Base-by-base conservation (phyloP, 371 early-diverging fungal species). In the Mucor circinelloides region DNA sequence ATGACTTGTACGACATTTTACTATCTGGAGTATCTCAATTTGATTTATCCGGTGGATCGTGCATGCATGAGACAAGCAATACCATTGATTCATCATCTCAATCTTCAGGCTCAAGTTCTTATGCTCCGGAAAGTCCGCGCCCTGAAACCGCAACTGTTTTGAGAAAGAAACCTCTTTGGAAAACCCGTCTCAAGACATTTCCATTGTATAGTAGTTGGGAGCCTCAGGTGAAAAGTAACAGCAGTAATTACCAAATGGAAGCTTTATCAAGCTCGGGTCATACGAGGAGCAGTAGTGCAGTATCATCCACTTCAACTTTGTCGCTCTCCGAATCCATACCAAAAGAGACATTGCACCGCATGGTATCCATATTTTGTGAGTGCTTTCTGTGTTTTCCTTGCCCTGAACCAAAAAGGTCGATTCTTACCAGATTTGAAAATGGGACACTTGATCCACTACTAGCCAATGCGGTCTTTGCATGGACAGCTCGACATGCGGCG, bases 201-300 rank as follows among this genome's bases (percentile, higher is more conserved):
- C 83, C 83, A n/a, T 67, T 83, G 7, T 83, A 83, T 48, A 83
- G 83, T 28, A 73, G 73, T 10, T 83, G 83, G 83, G 83, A 78
- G 19, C 69, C 82, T 55, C 56, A 40, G 42, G 60, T 15, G 27
- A 60, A 34, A 21, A 19, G 15, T 6, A 60, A 13, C 19, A n/a
- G 6, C 21, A 48, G n/a, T 9, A 21, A 9, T 21, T 9, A 23
- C 25, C 32, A 50, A 12, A 50, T 21, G 1, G 30, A 50, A 10
- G 52, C 34, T 31, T 48, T 23, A 23, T 12, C 21, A 42, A 21
- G 25, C 21, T 52, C 42, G 34, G 25, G 48, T 23, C 48, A 48
- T 48, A 21, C 19, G 10, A 48, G 48, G 10, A 48, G 48, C 9
- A 48, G 9, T 8, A 48, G 48, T 7, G 48, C 48, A 48, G 23